Base-by-base conservation (phyloP, 1,284 basidiomycete genomes). In the Clitocybe nebularis region DNA sequence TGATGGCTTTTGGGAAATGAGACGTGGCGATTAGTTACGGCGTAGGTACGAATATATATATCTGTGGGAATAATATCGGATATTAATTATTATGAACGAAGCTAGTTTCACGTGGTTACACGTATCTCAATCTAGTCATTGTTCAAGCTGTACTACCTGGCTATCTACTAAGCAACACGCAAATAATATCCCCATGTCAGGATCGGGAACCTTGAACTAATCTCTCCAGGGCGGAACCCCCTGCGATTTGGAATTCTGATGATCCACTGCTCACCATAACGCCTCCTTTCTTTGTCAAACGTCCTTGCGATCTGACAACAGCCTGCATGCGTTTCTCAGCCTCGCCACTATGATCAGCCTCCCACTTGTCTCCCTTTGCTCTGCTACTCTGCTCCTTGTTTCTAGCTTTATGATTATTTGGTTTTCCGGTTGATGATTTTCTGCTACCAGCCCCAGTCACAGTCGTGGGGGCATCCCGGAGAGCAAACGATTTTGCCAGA, bases 401-500 rank as follows among this genome's bases (percentile, higher is more conserved):
- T 44, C 53, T 61, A 41, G 45, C 51, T 49, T n/a, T 37, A 26
- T n/a, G 47, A 28, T 28, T 49, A 52, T 40, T 52, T 47, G 44
- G 45, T 61, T 40, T 53, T 29, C 30, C 50, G 26, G 44, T 53
- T 45, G 28, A 39, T 45, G 44, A 38, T 40, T 51, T 57, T 39
- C 50, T 36, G 43, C 39, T 59, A 26, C 53, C 53, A 4, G 61
- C 55, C 4, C 61, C 61, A 14, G 69, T 72, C 33, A 92, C 77
- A 1, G 79, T 66, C 21, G 77, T 86, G 0, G 96, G 96, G 1
- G 95, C 90, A 49, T 98, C 95, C 25, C 96, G 84, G 39, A 99
- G 74, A 0, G 92, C 93, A 59, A 99, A 99, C 0, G 93, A 81
- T 65, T 99, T 99, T 26, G 96, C 95, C 16, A 99, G 67, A 69